These are phyloP conservation scores for Venturia pyrina DNA, from an alignment of 2,329 filamentous ascomycete species.

Conservation along the genomic window DNA sequence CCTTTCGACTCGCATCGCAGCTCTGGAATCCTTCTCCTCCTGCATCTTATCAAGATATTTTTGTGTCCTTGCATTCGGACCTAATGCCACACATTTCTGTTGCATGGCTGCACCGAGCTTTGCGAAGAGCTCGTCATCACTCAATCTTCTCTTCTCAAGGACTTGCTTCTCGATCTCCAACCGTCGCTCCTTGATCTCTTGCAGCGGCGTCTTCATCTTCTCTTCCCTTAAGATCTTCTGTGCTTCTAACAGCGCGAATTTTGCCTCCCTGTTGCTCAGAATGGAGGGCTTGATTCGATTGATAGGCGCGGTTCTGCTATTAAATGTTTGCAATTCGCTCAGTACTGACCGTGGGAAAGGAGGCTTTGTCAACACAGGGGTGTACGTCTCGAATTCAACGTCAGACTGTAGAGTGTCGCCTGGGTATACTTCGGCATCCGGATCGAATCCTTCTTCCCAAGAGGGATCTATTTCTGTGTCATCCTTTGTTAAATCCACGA, in stretches of 20 bases:
- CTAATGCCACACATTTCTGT: background rate
- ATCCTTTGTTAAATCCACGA: background rate
- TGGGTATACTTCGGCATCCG: background rate
- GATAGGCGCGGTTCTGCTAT: slow-evolving; percentile 35
- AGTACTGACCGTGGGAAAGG: slow-evolving; percentile 73
- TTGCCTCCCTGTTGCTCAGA: background rate
- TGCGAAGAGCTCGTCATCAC: background rate
- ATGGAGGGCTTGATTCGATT: background rate
- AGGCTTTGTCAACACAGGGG: slow-evolving; percentile 64
- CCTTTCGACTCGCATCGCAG: background rate
- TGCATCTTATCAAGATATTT: background rate
- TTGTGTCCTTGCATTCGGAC: background rate
- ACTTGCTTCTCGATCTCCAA: background rate
- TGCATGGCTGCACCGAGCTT: background rate
- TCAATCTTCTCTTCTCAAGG: background rate
- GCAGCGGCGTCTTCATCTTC: slow-evolving; percentile 4
- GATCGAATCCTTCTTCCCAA: slow-evolving; percentile 41
- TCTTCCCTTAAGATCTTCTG: background rate
- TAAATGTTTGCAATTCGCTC: slow-evolving; percentile 78
- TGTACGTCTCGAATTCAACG: slow-evolving; percentile 65
- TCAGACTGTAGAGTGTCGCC: slow-evolving; percentile 56
- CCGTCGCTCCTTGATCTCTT: background rate
- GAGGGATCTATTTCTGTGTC: slow-evolving; percentile 23
- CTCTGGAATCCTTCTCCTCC: background rate
- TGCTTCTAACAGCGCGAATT: background rate